phyloP scores from a whole-genome alignment of 805 yeast genomes.

The Ogataea corticis region DNA sequence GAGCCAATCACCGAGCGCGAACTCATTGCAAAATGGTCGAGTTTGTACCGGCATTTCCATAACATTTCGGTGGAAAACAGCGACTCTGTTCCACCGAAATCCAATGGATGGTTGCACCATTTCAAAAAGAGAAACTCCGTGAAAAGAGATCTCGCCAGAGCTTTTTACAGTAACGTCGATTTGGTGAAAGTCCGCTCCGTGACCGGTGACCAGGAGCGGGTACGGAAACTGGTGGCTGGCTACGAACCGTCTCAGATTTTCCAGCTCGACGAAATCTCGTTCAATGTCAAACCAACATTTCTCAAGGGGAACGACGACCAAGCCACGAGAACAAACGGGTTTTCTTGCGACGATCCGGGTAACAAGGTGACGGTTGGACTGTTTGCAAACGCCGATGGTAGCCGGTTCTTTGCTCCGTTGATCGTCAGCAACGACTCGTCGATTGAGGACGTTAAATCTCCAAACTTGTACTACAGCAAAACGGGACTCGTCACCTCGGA shows the following conservation, averaged over 20 bases:
- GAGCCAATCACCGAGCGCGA: constrained; percentile 31
- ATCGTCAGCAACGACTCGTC: constrained; percentile 26
- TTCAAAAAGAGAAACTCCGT: constrained; percentile 35
- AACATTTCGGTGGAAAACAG: constrained; percentile 2
- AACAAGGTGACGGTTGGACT: constrained; percentile 28
- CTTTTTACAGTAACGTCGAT: constrained; percentile 24
- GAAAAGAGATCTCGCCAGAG: constrained; percentile 30
- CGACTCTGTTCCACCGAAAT: constrained; percentile 24
- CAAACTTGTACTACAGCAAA: constrained; percentile 22
- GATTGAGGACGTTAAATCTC: constrained; percentile 10
- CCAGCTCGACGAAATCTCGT: constrained; percentile 39
- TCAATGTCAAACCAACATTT: constrained; percentile 25
- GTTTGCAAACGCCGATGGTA: constrained; percentile 33
- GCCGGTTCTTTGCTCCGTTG: constrained; percentile 28
- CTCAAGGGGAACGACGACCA: constrained; percentile 14
- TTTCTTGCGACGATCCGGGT: constrained; percentile 17
- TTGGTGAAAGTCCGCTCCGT: constrained; percentile 17
- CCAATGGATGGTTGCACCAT: constrained; percentile 44
- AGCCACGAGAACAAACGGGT: constrained; percentile 6
- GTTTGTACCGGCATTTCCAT: constrained; percentile 25
- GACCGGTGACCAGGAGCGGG: constrained; percentile 27
- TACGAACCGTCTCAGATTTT: constrained; percentile 31
- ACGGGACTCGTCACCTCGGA: constrained; percentile 30
- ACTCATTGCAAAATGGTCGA: constrained; percentile 34
- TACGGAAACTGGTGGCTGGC: constrained; percentile 18